Conservation (phyloP, 2,329 filamentous ascomycete species). For the Arthrinium phaeospermum region DNA sequence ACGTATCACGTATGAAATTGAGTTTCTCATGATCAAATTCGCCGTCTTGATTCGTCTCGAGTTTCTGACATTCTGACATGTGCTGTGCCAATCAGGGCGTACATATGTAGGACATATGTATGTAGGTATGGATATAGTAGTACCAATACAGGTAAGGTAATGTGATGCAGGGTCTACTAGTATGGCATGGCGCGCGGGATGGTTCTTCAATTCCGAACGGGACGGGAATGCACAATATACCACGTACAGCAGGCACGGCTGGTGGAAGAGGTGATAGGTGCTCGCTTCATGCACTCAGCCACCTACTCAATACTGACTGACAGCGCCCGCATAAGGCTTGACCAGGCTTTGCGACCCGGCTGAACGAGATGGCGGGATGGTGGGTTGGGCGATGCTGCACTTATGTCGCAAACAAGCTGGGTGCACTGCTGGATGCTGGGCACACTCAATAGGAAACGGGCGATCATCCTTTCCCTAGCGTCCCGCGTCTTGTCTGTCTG, state of each 20-base stretch:
- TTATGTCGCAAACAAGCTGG: background rate
- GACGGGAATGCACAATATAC: conserved; percentile 14
- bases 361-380: background rate
- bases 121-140: background rate
- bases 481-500: background rate
- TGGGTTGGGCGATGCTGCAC: background rate
- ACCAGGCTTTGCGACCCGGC: background rate
- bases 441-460: conserved; percentile 6
- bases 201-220: conserved; percentile 8
- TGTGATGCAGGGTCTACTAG: background rate
- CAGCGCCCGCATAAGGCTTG: background rate
- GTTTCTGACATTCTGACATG: conserved; percentile 8
- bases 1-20: conserved; percentile 17
- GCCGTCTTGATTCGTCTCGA: background rate
- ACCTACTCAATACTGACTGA: background rate
- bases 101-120: background rate
- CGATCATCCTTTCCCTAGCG: background rate
- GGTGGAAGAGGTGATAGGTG: background rate
- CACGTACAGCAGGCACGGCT: background rate
- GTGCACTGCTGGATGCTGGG: background rate
- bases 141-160: background rate
- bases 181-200: conserved; percentile 7
- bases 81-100: background rate
- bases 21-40: background rate
- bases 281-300: background rate